Evolutionary conservation across 768 basidiomycete genomes (phyloP).

Genomic region (Tricholoma terreum): DNA sequence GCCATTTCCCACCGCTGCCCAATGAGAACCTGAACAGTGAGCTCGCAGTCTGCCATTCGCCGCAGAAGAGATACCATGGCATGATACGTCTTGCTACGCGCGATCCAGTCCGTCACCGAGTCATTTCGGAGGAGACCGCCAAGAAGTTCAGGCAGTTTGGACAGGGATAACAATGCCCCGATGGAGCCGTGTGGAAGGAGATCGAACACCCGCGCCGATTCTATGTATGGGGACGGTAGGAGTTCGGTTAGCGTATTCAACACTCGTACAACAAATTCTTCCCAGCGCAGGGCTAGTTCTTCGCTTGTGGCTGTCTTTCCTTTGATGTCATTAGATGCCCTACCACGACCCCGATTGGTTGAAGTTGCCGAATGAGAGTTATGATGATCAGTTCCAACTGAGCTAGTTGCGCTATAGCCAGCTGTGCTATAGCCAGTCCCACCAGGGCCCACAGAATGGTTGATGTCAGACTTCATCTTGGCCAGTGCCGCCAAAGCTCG

Average conservation of each 20-base stretch:
- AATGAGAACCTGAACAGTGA: conserved; percentile 45
- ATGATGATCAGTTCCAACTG: neutral
- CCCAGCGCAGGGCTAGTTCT: conserved; percentile 32
- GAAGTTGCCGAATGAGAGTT: neutral
- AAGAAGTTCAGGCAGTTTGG: conserved; percentile 45
- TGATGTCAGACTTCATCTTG: conserved; percentile 16
- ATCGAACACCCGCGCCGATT: conserved; percentile 42
- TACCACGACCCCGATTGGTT: neutral
- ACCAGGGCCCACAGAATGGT: conserved; percentile 43
- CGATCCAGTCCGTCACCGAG: conserved; percentile 51
- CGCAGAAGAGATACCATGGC: conserved; percentile 46
- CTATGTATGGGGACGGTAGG: conserved; percentile 45
- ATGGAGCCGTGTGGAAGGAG: conserved; percentile 48
- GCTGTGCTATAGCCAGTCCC: conserved; percentile 51
- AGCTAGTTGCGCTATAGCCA: conserved; percentile 6
- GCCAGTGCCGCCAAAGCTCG: conserved; percentile 34
- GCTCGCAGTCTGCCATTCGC: conserved; percentile 49
- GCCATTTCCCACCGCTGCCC: conserved; percentile 35
- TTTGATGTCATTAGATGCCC: neutral
- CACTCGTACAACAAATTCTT: conserved; percentile 37
- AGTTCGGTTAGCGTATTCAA: conserved; percentile 37
- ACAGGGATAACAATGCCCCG: conserved; percentile 38
- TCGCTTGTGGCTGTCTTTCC: neutral
- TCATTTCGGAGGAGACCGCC: conserved; percentile 51
- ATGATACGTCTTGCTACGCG: conserved; percentile 44